A percentile compares a stretch with the other conserved stretches of the same genome.
Evolutionary conservation across 73 alveolate species (phyloP).

Genomic region (Durusdinium trenchii): DNA sequence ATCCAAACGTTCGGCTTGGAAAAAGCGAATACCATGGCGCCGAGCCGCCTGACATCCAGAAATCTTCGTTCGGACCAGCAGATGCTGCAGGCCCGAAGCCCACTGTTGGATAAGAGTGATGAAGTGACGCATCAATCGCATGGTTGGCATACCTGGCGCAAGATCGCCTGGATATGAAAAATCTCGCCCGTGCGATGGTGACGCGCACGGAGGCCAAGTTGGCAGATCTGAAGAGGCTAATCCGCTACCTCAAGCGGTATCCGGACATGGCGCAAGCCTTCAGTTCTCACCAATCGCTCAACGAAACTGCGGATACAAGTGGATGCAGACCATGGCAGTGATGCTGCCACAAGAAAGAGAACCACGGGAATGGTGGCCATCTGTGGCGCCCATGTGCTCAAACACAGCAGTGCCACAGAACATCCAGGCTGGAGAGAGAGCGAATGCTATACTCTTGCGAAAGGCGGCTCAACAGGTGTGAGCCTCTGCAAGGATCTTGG

Average conservation of each 20-base stretch:
- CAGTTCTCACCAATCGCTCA: background rate
- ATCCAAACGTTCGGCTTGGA: background rate
- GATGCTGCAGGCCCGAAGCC: background rate
- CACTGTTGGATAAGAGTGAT: background rate
- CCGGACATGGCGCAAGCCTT: background rate
- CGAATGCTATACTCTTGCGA: too few species aligned
- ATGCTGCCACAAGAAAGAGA: background rate
- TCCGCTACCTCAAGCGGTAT: background rate
- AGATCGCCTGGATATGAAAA: background rate
- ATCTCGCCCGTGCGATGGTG: background rate
- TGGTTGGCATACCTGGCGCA: background rate
- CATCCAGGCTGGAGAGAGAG: too few species aligned
- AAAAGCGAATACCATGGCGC: background rate
- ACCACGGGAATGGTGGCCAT: conserved; percentile 18
- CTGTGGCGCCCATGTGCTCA: too few species aligned
- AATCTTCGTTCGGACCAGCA: background rate
- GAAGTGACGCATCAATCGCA: background rate
- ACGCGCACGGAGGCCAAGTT: background rate
- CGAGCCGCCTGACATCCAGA: background rate
- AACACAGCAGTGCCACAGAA: too few species aligned
- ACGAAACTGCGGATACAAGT: background rate
- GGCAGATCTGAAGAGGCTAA: background rate
- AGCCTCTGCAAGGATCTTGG: too few species aligned
- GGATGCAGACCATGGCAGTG: background rate
- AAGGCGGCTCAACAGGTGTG: too few species aligned